These are phyloP conservation scores for Fusarium fracticaudum DNA, from an alignment of 2,329 filamentous ascomycete species.

Conservation along the genomic window DNA sequence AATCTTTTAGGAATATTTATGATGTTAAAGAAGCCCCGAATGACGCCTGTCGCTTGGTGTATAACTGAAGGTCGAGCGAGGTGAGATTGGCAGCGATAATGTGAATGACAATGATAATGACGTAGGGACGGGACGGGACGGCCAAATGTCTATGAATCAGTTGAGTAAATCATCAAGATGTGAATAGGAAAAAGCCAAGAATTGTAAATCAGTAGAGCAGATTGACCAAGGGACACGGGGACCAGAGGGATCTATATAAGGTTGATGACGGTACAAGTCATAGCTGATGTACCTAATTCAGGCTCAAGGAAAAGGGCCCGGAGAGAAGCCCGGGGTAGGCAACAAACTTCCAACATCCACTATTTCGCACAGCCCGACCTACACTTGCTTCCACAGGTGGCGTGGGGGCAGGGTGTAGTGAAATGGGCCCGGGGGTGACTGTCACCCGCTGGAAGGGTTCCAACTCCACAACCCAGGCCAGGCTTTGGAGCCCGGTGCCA, in stretches of 20 bases:
- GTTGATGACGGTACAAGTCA: conserved; percentile 38
- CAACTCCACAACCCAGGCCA: background rate
- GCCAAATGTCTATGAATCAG: conserved; percentile 10
- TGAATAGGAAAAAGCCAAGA: conserved; percentile 18
- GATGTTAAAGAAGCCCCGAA: background rate
- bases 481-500: background rate
- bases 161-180: conserved; percentile 10
- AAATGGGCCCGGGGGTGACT: conserved; percentile 32
- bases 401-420: conserved; percentile 37
- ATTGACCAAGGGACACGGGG: conserved; percentile 18
- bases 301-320: conserved; percentile 32
- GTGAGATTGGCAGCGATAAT: conserved; percentile 20
- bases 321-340: conserved; percentile 42
- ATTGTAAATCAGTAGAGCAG: conserved; percentile 11
- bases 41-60: conserved; percentile 23
- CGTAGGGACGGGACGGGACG: conserved; percentile 15
- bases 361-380: conserved; percentile 16
- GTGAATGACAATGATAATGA: conserved; percentile 27
- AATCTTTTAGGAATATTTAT: conserved; percentile 3
- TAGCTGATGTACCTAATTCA: conserved; percentile 32
- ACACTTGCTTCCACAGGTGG: conserved; percentile 29
- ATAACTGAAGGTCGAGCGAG: conserved; percentile 9
- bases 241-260: conserved; percentile 42
- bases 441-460: conserved; percentile 17
- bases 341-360: conserved; percentile 28